A percentile compares a stretch with the other conserved stretches of the same genome.
These are phyloP conservation scores for Camelina sativa DNA, from an alignment of 345 rosid species.

Conservation along the genomic window DNA sequence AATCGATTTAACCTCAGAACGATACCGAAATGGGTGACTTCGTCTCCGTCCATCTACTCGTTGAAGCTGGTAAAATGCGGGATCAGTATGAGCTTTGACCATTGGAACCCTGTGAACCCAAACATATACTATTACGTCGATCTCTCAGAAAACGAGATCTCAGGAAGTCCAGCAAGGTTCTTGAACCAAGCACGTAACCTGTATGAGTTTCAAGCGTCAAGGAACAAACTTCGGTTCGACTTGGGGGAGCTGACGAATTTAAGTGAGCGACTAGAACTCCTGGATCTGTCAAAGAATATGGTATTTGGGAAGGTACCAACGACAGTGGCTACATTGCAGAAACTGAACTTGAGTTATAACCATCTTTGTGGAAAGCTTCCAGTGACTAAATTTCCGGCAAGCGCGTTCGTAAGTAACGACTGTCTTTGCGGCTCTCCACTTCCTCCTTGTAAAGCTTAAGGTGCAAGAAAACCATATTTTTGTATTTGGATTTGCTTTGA, in stretches of 20 bases:
- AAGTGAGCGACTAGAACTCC: constrained; percentile 36
- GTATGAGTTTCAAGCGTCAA: constrained; percentile 52
- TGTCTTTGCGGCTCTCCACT: constrained; percentile 68
- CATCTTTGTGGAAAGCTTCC: constrained; percentile 75
- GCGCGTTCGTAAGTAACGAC: constrained; percentile 53
- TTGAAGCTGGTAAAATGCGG: constrained; percentile 72
- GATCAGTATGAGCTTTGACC: constrained; percentile 54
- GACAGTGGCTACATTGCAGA: constrained; percentile 48
- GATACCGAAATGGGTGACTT: constrained; percentile 73
- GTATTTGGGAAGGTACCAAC: constrained; percentile 61
- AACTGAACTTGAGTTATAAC: constrained; percentile 62
- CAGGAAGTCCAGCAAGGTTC: constrained; percentile 59
- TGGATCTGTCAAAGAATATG: constrained; percentile 64
- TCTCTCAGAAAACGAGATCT: constrained; percentile 54
- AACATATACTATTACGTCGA: constrained; percentile 67
- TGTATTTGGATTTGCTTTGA: not conserved
- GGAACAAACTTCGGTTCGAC: constrained; percentile 61
- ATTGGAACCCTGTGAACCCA: constrained; percentile 61
- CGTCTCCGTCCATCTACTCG: constrained; percentile 63
- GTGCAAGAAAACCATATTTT: not conserved
- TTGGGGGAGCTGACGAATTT: constrained; percentile 49
- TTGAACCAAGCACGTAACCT: constrained; percentile 48
- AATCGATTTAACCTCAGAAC: constrained; percentile 56
- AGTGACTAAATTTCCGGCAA: constrained; percentile 52
- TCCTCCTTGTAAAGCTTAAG: constrained; percentile 48